phyloP scores from a whole-genome alignment of 768 basidiomycete genomes.

The Cyclocybe cylindracea region DNA sequence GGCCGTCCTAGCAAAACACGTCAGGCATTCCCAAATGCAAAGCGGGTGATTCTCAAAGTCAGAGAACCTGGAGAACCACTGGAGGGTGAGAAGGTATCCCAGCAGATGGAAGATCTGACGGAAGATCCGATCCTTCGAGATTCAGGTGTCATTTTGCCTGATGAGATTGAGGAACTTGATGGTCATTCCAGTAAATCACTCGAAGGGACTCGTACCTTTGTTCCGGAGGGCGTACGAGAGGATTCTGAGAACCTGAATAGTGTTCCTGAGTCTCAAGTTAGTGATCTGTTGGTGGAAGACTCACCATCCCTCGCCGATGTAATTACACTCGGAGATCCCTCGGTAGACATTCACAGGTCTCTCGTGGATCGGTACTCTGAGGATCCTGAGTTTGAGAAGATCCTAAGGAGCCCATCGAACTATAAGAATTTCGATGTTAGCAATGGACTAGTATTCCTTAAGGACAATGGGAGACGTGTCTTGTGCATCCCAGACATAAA shows the following conservation, averaged over 20 bases:
- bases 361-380: conserved; percentile 5
- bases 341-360: conserved; percentile 1
- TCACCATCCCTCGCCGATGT: background rate
- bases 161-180: too few relatives aligned
- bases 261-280: background rate
- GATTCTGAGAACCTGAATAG: too few relatives aligned
- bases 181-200: too few relatives aligned
- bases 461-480: background rate
- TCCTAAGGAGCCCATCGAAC: conserved; percentile 8
- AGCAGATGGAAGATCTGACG: background rate
- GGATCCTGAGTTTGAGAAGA: conserved; percentile 14
- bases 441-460: conserved; percentile 11
- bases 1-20: background rate
- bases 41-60: conserved; percentile 5
- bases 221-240: too few relatives aligned
- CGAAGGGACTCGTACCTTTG: too few relatives aligned
- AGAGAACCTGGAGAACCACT: background rate
- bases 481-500: conserved; percentile 30
- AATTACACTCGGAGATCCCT: conserved; percentile 2
- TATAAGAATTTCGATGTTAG: conserved; percentile 16
- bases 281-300: conserved; percentile 3
- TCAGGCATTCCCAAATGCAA: conserved; percentile 2
- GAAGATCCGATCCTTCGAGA: too few relatives aligned
- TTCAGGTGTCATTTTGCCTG: too few relatives aligned
- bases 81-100: background rate